Evolutionary conservation across 768 basidiomycete genomes (phyloP), one percentile per base, ranked within the genome.

Genomic region (Podaxis carcinomalis): DNA sequence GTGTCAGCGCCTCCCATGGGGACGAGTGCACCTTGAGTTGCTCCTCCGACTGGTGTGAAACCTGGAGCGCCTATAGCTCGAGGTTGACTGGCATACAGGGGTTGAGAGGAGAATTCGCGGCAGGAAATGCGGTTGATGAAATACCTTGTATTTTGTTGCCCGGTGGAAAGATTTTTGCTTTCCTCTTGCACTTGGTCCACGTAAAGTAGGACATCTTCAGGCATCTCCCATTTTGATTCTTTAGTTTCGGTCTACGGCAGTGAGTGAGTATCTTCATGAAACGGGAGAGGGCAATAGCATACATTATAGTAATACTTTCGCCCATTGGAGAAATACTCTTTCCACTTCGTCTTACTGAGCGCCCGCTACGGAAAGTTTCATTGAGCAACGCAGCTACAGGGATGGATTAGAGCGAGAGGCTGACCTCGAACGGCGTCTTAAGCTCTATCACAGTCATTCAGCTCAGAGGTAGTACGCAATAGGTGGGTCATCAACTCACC

Each of bases 211-310:
- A 99, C 83, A 68, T 98, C 95, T 57, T 93, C 88, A 9, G 97
- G 97, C 86, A 96, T 90, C 62, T 96, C 93, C 97, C 97, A 98
- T 78, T 95, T 93, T 2, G 95, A 96, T 74, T 96, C 92, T 67
- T 94, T 96, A 32, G 87, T 83, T 44, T 90, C 87, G 35, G 86
- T 89, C 88, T 97, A 68, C 2, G 68, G 14, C 53, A 40, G 9
- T 1, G 49, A 47, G 25, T 61, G 39, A 53, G 64, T 59, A 37
- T 62, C 56, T 39, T 4, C 47, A 50, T 14, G n/a, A 2, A 37
- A 16, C 23, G 35, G 51, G 35, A n/a, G 10, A 28, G 13, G 28
- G 35, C 49, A 36, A 14, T 13, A 16, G 70, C 84, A 46, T 61
- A 92, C 92, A 71, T 95, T 89, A 65, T 93, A 93, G 72, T 92